Evolutionary conservation across 129 eudicot species (phyloP).

Genomic region (Glebionis coronaria): DNA sequence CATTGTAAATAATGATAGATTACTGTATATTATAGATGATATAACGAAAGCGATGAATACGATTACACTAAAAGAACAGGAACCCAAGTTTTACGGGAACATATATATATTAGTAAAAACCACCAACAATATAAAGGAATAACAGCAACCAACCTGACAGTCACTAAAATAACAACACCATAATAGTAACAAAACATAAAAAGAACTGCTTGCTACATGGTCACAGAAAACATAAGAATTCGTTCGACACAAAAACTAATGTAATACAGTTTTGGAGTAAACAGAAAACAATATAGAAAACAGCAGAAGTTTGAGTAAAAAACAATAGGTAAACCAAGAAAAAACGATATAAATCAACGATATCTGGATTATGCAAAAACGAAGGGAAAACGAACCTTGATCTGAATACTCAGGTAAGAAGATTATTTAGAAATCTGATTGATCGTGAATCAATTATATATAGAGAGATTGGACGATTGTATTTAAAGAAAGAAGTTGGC

Average conservation of each 20-base stretch:
- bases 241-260: not conserved
- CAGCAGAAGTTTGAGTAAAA: not conserved
- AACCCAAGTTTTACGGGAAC: not conserved
- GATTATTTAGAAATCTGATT: not conserved
- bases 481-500: too few species aligned
- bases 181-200: too few species aligned
- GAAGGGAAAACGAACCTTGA: constrained; percentile 25
- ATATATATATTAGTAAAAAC: too few species aligned
- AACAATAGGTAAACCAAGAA: not conserved
- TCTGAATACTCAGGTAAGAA: constrained; percentile 27
- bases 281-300: not conserved
- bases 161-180: too few species aligned
- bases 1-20: not conserved
- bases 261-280: not conserved
- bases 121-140: too few species aligned
- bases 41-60: too few species aligned
- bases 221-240: too few species aligned
- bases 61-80: not conserved
- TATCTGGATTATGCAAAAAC: constrained; percentile 8
- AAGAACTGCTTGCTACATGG: too few species aligned
- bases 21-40: too few species aligned
- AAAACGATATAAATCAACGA: constrained; percentile 1
- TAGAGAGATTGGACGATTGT: not conserved
- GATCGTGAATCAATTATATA: not conserved
- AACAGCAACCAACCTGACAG: too few species aligned